Percentiles rank a stretch among this genome's conserved stretches.
Evolutionary conservation across 768 basidiomycete genomes (phyloP).

Genomic region (Hemileccinum rubropunctum): DNA sequence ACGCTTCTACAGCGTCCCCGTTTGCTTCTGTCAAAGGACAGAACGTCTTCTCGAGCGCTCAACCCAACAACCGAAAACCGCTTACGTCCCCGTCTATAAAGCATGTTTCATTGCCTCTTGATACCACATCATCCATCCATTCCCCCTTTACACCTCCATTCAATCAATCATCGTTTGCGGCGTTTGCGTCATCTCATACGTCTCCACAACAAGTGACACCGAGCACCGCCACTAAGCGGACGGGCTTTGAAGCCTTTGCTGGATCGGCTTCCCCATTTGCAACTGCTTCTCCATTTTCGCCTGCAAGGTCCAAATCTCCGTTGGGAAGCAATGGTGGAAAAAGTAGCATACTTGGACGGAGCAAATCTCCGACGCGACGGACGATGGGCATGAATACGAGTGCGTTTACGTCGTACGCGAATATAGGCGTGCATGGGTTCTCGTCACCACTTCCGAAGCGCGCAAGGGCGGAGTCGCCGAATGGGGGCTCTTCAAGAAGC

Average conservation of each 20-base stretch:
- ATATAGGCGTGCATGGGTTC: constrained; percentile 43
- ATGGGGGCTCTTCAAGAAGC: constrained; percentile 40
- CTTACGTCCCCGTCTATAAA: constrained; percentile 26
- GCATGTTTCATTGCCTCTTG: constrained; percentile 16
- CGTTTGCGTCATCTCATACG: constrained; percentile 17
- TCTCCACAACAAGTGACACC: constrained; percentile 21
- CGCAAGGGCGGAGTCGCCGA: constrained; percentile 50
- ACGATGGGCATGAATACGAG: constrained; percentile 39
- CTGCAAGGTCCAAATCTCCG: constrained; percentile 52
- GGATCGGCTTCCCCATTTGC: constrained; percentile 51
- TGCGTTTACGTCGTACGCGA: constrained; percentile 63
- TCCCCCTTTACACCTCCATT: constrained; percentile 22
- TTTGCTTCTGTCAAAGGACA: constrained; percentile 73
- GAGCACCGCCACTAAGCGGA: constrained; percentile 44
- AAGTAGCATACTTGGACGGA: constrained; percentile 31
- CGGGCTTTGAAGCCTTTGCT: constrained; percentile 58
- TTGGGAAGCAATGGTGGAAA: constrained; percentile 26
- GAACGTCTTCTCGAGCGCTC: constrained; percentile 40
- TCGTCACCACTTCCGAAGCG: constrained; percentile 48
- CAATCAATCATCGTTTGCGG: constrained; percentile 20
- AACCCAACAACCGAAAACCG: constrained; percentile 27
- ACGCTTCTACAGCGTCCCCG: constrained; percentile 70
- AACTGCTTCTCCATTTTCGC: constrained; percentile 31
- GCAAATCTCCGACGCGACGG: constrained; percentile 57
- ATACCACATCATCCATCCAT: constrained; percentile 19